Evolutionary conservation across 169 alveolate genomes (phyloP).

Genomic region (Toxoplasma gondii): DNA sequence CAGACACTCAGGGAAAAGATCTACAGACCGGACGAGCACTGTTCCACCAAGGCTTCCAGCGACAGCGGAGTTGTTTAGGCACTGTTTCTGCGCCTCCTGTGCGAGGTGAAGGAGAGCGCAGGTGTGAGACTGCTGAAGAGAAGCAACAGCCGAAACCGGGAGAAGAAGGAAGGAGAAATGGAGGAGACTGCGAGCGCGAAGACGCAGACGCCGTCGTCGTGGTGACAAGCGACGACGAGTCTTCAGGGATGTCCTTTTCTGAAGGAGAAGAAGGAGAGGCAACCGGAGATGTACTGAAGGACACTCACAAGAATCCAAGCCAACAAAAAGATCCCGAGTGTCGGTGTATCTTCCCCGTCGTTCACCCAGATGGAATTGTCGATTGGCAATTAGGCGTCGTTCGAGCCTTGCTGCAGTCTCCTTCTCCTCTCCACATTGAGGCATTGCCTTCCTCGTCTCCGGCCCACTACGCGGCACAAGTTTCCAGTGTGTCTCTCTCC

Average conservation of each 20-base stretch:
- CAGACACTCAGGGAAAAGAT: not conserved
- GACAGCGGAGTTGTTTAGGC: no score
- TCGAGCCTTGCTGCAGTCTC: not conserved
- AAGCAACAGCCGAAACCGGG: no score
- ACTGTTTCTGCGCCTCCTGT: no score
- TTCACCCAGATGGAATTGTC: not conserved
- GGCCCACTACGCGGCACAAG: not conserved
- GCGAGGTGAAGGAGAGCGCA: no score
- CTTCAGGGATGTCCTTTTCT: not conserved
- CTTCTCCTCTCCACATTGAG: not conserved
- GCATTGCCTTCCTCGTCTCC: not conserved
- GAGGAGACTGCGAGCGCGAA: no score
- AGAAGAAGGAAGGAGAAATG: no score
- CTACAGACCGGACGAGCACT: no score
- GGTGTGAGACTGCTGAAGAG: no score
- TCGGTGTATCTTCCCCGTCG: conserved; percentile 17
- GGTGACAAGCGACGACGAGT: not conserved
- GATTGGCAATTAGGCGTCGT: not conserved
- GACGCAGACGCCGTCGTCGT: not conserved
- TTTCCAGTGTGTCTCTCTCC: not conserved
- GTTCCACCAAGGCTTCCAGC: no score
- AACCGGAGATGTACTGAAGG: not conserved
- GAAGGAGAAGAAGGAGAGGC: not conserved
- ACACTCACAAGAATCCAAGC: not conserved
- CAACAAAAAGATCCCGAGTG: not conserved